Evolutionary conservation across 345 rosid genomes (phyloP), one percentile per base, ranked within the genome.

Genomic region (Leavenworthia alabamica): DNA sequence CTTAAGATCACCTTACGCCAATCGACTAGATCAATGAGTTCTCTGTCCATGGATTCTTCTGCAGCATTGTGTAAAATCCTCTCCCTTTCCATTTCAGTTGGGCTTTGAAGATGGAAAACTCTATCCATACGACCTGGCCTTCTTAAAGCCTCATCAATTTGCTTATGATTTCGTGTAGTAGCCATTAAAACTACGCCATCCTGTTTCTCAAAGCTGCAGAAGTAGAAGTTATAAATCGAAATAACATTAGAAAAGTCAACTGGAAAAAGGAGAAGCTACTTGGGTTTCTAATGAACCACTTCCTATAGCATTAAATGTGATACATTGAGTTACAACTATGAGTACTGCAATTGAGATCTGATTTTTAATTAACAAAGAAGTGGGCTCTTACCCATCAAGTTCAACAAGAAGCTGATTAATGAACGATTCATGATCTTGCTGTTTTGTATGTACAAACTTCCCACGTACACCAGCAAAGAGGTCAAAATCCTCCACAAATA

Each of bases 161-260:
- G 91, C 75, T 88, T 90, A 69, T 85, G 81, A 77, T 84, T 85
- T 68, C 86, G 78, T 17, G 97, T 88, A 24, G 97, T 90, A 41
- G 97, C 97, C 96, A 90, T 90, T 82, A 90, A 77, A 78, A 90
- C 89, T 79, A 90, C 97, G 22, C 97, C 97, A 72, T 90, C 97
- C 75, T 90, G 97, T 74, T 86, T 90, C 88, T 88, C 90, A 78
- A 90, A 90, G 51, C 97, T 90, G 86, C 62, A 67, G 10, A 67
- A 65, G 8, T 43, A 31, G 40, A 17, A 7, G 42, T 39, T 58
- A 54, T 20, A 54, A 50, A 53, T 29, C 44, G 16, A 61, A 52
- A 15, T 43, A 15, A 2, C 45, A 67, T 31, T 54, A 32, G 17
- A 68, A 51, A 43, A 2, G 24, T 56, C 67, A 65, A 26, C 23